phyloP scores from a whole-genome alignment of 2,329 filamentous ascomycete species.

The Chrysoporthe cubensis region DNA sequence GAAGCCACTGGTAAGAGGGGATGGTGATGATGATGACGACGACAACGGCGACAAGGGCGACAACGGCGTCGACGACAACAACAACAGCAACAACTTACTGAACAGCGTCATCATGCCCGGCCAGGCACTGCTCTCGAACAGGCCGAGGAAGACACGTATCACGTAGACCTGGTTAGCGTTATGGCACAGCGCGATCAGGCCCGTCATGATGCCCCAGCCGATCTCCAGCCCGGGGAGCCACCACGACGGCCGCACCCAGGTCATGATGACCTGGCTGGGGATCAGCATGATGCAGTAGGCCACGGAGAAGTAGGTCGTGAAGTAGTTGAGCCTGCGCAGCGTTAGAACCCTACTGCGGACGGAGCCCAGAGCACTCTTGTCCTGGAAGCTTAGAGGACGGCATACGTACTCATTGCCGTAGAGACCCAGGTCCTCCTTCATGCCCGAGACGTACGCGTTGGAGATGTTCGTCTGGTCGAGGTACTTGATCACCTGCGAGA shows the following conservation, averaged over 20 bases:
- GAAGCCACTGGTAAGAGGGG: conserved; percentile 1
- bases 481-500: conserved; percentile 39
- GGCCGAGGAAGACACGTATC: conserved; percentile 44
- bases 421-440: conserved; percentile 42
- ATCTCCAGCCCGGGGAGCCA: conserved; percentile 42
- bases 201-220: conserved; percentile 40
- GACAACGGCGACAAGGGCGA: no score
- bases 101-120: conserved; percentile 41
- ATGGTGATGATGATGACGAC: no score
- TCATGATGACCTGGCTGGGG: conserved; percentile 42
- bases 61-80: no score
- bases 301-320: conserved; percentile 42
- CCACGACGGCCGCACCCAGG: conserved; percentile 41
- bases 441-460: conserved; percentile 45
- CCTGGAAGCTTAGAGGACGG: no score
- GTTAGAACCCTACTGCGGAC: no score
- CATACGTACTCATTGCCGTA: conserved; percentile 34
- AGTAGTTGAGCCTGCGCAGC: conserved; percentile 28
- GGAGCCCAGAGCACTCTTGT: no score
- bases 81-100: background rate
- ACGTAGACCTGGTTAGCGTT: conserved; percentile 43
- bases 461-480: conserved; percentile 44
- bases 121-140: conserved; percentile 46
- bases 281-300: conserved; percentile 42
- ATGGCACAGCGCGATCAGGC: conserved; percentile 38